Evolutionary conservation across 352 stramenopile species (phyloP).

Genomic region (Phytophthora sp.): DNA sequence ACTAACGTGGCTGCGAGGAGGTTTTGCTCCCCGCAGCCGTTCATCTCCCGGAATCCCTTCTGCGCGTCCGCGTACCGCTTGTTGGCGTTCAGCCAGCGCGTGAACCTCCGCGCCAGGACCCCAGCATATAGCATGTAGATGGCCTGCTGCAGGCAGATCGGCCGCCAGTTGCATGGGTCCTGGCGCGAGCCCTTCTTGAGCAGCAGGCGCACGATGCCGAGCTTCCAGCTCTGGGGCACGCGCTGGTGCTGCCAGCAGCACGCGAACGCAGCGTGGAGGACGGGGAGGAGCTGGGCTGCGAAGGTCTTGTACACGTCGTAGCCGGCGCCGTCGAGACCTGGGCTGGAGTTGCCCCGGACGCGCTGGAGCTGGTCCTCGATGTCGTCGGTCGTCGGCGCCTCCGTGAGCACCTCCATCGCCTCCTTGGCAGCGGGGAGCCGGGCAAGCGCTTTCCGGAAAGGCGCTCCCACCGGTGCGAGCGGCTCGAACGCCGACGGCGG

Average conservation of each 20-base stretch:
- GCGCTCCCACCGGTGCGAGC: neutral
- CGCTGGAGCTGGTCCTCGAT: slow-evolving; percentile 31
- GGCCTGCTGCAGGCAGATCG: slow-evolving; percentile 42
- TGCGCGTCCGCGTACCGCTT: slow-evolving; percentile 4
- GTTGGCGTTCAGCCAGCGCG: slow-evolving; percentile 27
- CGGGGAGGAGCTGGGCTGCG: neutral
- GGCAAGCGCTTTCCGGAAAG: neutral
- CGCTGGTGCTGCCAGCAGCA: slow-evolving; percentile 27
- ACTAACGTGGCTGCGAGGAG: slow-evolving; percentile 26
- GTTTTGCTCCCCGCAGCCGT: slow-evolving; percentile 44
- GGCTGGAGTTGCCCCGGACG: neutral
- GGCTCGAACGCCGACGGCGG: slow-evolving; percentile 2
- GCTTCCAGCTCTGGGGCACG: slow-evolving; percentile 27
- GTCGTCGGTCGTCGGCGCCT: slow-evolving; percentile 8
- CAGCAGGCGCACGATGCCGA: slow-evolving; percentile 23
- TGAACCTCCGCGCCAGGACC: slow-evolving; percentile 18
- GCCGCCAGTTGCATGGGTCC: slow-evolving; percentile 32
- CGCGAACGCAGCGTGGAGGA: slow-evolving; percentile 8
- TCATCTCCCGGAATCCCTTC: slow-evolving; percentile 39
- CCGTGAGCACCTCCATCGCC: neutral
- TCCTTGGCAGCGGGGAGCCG: neutral
- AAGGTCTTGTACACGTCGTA: slow-evolving; percentile 26
- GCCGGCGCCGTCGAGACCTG: slow-evolving; percentile 29
- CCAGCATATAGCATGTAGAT: slow-evolving; percentile 45
- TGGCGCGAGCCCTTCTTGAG: slow-evolving; percentile 33